Conservation (phyloP, 2,329 filamentous ascomycete species). For the Colletotrichum neosansevieriae region DNA sequence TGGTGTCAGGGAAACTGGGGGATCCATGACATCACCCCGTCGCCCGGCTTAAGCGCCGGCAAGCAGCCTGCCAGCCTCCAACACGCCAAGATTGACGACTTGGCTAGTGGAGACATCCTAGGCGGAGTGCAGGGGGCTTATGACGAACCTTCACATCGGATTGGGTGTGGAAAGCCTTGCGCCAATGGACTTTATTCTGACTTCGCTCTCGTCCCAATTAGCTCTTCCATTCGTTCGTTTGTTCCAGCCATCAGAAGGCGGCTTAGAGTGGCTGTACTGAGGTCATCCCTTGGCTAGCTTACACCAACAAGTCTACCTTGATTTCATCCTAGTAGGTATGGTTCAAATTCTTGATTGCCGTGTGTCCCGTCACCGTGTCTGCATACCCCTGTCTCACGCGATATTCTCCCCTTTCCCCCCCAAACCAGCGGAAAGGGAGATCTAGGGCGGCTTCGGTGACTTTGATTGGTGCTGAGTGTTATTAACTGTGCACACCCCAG, state of each 20-base stretch:
- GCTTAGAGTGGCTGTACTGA: neutral
- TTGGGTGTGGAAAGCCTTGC: neutral
- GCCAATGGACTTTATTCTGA: conserved; percentile 22
- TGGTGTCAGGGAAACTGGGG: neutral
- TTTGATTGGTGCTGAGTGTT: neutral
- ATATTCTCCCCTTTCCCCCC: neutral
- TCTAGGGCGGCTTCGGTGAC: neutral
- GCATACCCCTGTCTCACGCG: neutral
- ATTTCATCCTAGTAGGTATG: neutral
- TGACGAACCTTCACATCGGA: neutral
- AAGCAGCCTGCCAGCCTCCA: neutral
- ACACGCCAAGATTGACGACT: neutral
- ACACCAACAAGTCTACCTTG: neutral
- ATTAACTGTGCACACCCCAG: neutral
- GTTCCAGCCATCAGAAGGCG: neutral
- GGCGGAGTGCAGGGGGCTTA: neutral
- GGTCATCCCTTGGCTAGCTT: conserved; percentile 17
- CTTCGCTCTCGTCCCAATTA: conserved; percentile 14
- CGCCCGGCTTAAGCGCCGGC: neutral
- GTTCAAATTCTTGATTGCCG: neutral
- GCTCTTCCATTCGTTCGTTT: neutral
- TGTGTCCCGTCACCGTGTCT: neutral
- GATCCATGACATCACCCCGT: conserved; percentile 28
- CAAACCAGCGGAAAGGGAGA: neutral
- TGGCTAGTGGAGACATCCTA: neutral